Conservation (phyloP, 2,329 filamentous ascomycete species). For the Scolecobasidium constrictum region DNA sequence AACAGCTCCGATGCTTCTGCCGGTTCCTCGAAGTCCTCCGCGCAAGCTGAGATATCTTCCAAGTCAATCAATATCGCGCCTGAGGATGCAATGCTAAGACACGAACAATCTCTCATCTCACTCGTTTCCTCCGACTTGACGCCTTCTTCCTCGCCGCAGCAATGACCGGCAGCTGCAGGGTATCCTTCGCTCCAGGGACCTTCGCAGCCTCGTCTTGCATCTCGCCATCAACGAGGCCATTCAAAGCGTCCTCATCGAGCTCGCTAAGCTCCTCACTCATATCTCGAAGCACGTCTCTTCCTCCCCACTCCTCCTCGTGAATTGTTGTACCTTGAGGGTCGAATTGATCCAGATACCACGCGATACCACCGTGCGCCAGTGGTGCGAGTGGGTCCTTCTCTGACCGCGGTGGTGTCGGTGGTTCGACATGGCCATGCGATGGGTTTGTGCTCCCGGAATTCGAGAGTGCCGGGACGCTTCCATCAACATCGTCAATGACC, state of each 20-base stretch:
- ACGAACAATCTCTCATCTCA: slow-evolving; percentile 20
- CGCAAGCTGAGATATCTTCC: no score
- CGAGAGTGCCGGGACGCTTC: slow-evolving; percentile 14
- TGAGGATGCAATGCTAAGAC: no score
- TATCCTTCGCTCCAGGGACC: neutral
- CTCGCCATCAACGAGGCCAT: slow-evolving; percentile 37
- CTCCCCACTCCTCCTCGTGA: slow-evolving; percentile 62
- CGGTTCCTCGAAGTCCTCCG: no score
- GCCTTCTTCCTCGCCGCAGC: slow-evolving; percentile 6
- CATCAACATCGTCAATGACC: slow-evolving; percentile 14
- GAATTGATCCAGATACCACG: slow-evolving; percentile 80
- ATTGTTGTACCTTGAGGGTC: slow-evolving; percentile 72
- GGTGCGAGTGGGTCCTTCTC: slow-evolving; percentile 33
- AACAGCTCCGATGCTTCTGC: no score
- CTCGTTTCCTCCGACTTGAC: neutral
- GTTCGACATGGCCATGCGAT: slow-evolving; percentile 32
- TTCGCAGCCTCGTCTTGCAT: slow-evolving; percentile 1
- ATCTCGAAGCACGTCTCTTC: slow-evolving; percentile 56
- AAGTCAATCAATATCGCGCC: no score
- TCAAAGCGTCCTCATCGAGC: slow-evolving; percentile 81
- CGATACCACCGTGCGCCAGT: slow-evolving; percentile 63
- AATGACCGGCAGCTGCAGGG: neutral
- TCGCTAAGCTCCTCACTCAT: slow-evolving; percentile 86
- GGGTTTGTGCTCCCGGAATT: slow-evolving; percentile 24
- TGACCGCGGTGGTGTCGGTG: slow-evolving; percentile 56